Evolutionary conservation across 345 rosid species (phyloP).

Genomic region (Gossypium herbaceum): DNA sequence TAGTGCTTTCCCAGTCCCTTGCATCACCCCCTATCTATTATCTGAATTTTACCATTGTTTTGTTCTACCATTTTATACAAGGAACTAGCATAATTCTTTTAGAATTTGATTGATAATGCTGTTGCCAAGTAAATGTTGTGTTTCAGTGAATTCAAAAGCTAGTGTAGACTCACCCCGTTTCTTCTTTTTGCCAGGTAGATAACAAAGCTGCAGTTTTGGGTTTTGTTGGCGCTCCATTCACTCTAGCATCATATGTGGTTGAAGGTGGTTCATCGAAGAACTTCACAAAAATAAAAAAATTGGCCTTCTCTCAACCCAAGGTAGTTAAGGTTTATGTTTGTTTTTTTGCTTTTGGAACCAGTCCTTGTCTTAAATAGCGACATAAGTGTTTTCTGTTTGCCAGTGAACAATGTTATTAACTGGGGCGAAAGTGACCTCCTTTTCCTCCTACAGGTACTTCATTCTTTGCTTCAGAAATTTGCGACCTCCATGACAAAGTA

Average conservation of each 20-base stretch:
- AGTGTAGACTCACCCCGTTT: background rate
- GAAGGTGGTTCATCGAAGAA: slow-evolving; percentile 98
- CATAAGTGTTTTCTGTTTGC: background rate
- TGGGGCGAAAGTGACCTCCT: slow-evolving; percentile 7
- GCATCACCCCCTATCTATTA: background rate
- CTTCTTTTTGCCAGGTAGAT: slow-evolving; percentile 47
- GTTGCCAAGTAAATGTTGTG: background rate
- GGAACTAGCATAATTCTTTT: background rate
- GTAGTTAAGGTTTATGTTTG: slow-evolving; percentile 24
- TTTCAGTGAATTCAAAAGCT: slow-evolving; percentile 1
- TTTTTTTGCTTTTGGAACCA: background rate
- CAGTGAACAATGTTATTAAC: background rate
- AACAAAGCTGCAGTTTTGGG: slow-evolving; percentile 84
- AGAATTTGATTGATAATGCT: background rate
- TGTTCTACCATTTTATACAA: background rate
- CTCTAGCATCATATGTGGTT: slow-evolving; percentile 89
- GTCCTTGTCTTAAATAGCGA: background rate
- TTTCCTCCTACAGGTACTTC: slow-evolving; percentile 56
- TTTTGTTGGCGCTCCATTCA: slow-evolving; percentile 97
- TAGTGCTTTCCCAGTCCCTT: background rate
- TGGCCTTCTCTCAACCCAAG: slow-evolving; percentile 94
- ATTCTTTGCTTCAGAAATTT: slow-evolving; percentile 76
- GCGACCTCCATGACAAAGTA: slow-evolving; percentile 85
- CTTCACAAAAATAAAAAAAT: slow-evolving; percentile 72
- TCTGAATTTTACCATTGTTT: background rate